Base-by-base conservation (phyloP, 177 flowering plant species). In the Telopea speciosissima region DNA sequence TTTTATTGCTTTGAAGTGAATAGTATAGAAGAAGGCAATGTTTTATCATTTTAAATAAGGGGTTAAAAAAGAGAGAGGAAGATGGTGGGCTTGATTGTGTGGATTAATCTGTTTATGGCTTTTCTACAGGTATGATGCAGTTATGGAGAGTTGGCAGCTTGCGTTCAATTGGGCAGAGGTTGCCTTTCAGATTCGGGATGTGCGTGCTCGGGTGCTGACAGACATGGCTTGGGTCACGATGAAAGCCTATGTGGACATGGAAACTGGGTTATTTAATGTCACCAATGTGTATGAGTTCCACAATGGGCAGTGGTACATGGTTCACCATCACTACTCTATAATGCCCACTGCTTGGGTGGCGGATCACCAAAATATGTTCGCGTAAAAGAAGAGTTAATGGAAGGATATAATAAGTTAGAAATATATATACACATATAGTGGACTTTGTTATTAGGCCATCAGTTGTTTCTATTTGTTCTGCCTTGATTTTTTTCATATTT, bases 211-310 rank as follows among this genome's bases (percentile, higher is more conserved):
- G 58, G 93, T 93, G 24, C 77, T 86, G 62, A 72, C 91, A 26
- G 97, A 86, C 49, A 81, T 88, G 87, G 99, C 99, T 64, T 96
- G 99, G 98, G 97, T 96, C 36, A 91, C 97, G 58, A 88, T 93
- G 96, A 88, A 87, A 85, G 77, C 91, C 22, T 88, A 80, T 66
- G 70, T 82, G 17, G 88, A 86, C 75, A 74, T 89, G 78, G 90
- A 85, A 12, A 56, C 72, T 0, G 87, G 86, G 49, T 83, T 90
- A 40, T 93, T 83, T 74, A 79, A 82, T 68, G 80, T 93, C 68
- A 88, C 92, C 26, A 93, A 96, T 70, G 80, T 93, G 22, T 93
- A 76, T 68, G 99, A 96, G 90, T 83, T 87, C 70, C 93, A 91
- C 66, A 82, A 85, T 59, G 91, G 89, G 64, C 83, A 79, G 69